Base-by-base conservation (phyloP, 306 rosid species). In the Dryas octopetala region DNA sequence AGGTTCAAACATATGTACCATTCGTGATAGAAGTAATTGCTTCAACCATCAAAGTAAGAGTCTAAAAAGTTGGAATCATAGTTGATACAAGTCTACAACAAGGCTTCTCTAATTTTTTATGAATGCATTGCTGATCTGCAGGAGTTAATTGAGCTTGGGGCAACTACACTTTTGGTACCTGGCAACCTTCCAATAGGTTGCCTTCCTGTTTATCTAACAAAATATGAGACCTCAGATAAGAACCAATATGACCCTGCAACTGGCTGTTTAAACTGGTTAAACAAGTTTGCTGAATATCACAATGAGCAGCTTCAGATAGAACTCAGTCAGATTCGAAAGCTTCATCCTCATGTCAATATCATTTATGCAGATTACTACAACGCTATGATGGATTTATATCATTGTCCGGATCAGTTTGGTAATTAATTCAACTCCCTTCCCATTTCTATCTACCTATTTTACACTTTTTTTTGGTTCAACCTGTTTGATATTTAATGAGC, bases 1-100 rank as follows among this genome's bases (percentile, higher is more conserved):
- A 74, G 62, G 9, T 88, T 75, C 78, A 61, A 61, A 52, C 86
- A 19, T 81, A 68, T 5, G 89, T 86, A 23, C 83, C 76, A 4
- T 14, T 44, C 2, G 75, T 57, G 44, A 57, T 71, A 19, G 81
- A 76, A 61, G 77, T 5, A 79, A 86, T 84, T 73, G 71, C 79
- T 65, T 72, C 65, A 50, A 79, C 73, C 57, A 90, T 87, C 15
- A 53, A 45, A 1, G 89, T 71, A 71, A 57, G 66, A 54, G n/a
- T 41, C 23, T 4, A 0, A 55, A 23, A 26, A 7, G 46, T 14
- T 68, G 8, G 59, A 26, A 50, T 68, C 46, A 49, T 28, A 50
- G 55, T 13, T 51, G 47, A 44, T 51, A 16, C 60, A 32, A 26
- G 44, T 62, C 17, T 62, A 62, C 19, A 6, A 16, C 49, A 5